Evolutionary conservation across 2,329 filamentous ascomycete species (phyloP).

Genomic region (Fusarium kyushuense): DNA sequence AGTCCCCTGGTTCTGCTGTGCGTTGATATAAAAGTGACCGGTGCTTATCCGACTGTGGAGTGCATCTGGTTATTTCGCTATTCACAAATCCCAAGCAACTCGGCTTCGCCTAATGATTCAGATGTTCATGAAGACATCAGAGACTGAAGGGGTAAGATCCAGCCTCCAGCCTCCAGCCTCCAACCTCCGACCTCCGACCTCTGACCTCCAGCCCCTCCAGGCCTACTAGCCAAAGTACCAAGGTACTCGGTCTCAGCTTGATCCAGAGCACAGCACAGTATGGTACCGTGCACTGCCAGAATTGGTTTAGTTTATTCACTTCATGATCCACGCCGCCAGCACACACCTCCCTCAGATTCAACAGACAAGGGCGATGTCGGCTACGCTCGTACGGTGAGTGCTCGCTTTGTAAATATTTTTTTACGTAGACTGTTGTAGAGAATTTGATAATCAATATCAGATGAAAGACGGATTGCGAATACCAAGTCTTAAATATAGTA

Average conservation of each 20-base stretch:
- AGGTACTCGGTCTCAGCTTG: constrained; percentile 29
- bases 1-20: constrained; percentile 44
- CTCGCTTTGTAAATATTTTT: neutral
- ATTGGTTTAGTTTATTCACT: constrained; percentile 20
- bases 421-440: neutral
- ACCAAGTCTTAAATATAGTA: neutral
- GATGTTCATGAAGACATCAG: constrained; percentile 23
- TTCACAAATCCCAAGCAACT: neutral
- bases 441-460: neutral
- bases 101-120: constrained; percentile 8
- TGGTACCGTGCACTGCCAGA: constrained; percentile 22
- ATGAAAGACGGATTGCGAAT: neutral
- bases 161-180: constrained; percentile 5
- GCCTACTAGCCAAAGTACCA: constrained; percentile 1
- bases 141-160: constrained; percentile 21
- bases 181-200: constrained; percentile 4
- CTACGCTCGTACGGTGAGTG: constrained; percentile 24
- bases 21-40: constrained; percentile 47
- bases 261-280: constrained; percentile 33
- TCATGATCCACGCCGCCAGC: constrained; percentile 27
- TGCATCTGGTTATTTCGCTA: constrained; percentile 13
- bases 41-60: constrained; percentile 47
- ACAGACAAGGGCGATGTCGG: constrained; percentile 36
- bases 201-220: neutral
- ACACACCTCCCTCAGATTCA: constrained; percentile 24